Evolutionary conservation across 345 rosid genomes (phyloP), one percentile per base, ranked within the genome.

Genomic region (Angophora floribunda): DNA sequence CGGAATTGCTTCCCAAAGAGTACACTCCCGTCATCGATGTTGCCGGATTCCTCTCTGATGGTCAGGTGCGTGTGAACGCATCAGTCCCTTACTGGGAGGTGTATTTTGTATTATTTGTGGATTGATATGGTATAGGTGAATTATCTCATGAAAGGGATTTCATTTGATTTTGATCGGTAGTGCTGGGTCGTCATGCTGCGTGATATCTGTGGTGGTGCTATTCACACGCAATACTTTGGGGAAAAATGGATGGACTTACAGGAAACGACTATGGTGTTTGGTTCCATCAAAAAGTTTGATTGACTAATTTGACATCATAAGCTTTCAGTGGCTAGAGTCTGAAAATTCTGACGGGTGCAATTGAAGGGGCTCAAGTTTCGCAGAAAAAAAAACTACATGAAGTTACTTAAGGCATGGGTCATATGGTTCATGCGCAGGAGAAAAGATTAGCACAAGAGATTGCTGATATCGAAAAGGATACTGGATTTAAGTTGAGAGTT

Each of bases 41-140:
- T 8, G 98, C 99, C 16, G 99, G 95, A 28, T 96, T 97, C 91
- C 99, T 97, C 88, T 97, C 99, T 47, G 95, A 94, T 88, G 99
- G 99, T 91, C 99, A 97, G 97, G 98, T 96, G 7, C 24, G 82
- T 47, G 49, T 59, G 30, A 59, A 59, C 12, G 30, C 65, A 59
- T 59, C 65, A 24, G 47, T 75, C 82, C 47, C 49, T 75, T 17
- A 17, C 36, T 47, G 9, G 87, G 13, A 36, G 85, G 7, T 87
- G 53, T 67, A 17, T 47, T 87, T 45, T 49, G 41, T 15, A 5
- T 9, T 67, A 24, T 85, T 87, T 78, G 44, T 36, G 49, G 82
- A 75, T 75, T 75, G 82, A 36, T 17, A 75, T 21, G 80, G 47
- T 36, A 5, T 67, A 67, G 82, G 36, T 36, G 80, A 75, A 75